Base-by-base conservation (phyloP, 352 stramenopile genomes). In the Phytophthora sp. region DNA sequence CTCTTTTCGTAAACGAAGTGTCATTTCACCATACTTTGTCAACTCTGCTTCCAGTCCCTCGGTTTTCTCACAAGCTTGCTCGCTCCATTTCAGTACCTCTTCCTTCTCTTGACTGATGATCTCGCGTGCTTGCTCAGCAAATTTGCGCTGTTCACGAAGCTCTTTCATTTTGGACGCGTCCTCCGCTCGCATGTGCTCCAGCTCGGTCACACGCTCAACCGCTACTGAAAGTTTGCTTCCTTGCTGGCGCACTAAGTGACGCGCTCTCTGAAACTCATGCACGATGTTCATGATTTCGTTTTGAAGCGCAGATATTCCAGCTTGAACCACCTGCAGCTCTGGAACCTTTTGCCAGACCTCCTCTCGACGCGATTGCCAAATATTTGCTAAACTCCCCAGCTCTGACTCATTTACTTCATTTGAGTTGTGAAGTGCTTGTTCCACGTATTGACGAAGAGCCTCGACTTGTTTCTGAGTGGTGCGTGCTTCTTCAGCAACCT, bases 61-160 rank as follows among this genome's bases (percentile, higher is more conserved):
- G 39, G 56, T 83, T 61, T 83, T 82, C 43, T 75, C 70, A 41
- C 79, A 88, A 12, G 72, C 72, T 28, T 86, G 57, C 39, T 88
- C 74, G 37, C 79, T 84, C 83, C 83, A 90, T 41, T 80, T 67
- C 18, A 92, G 56, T 10, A 90, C 56, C 27, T 90, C 79, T 12
- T 66, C 58, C 54, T 90, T 90, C 52, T 92, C 83, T 12, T 82
- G 66, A 5, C 35, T 62, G n/a, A 69, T 56, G 23, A 92, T 88
- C n/a, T 90, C 83, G 7, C 79, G 76, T 2, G 80, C 77, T 34
- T 89, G 72, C 48, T 92, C 81, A 13, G 68, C 63, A 6, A 92
- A 17, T 20, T 62, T 55, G 20, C 76, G 48, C 31, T 87, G 69
- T 26, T 85, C 75, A 0, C 52, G 59, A 27, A 89, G 53, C 6